Conservation (phyloP, 73 alveolate species). For the Tetrahymena thermophila region DNA sequence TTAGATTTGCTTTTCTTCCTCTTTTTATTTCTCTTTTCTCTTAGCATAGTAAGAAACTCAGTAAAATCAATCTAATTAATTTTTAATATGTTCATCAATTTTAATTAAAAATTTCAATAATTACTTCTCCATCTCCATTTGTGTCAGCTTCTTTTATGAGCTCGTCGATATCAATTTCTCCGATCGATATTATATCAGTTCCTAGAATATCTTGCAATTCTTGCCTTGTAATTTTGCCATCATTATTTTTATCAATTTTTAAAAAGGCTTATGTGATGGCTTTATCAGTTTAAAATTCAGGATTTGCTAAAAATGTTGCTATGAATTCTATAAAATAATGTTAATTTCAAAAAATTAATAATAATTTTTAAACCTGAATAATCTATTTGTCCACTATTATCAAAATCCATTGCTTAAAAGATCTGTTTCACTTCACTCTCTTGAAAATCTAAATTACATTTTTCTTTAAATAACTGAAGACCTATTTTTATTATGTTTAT, state of each 20-base stretch:
- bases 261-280: slow-evolving; percentile 19
- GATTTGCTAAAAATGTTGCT: not conserved
- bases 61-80: not conserved
- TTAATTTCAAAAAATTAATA: slow-evolving; percentile 16
- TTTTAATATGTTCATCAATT: no score
- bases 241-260: slow-evolving; percentile 31
- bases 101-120: not conserved
- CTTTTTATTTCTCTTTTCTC: not conserved
- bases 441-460: not conserved
- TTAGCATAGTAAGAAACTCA: not conserved
- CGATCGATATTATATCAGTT: not conserved
- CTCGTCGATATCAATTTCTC: not conserved
- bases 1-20: not conserved
- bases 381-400: slow-evolving; percentile 26
- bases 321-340: slow-evolving; percentile 14
- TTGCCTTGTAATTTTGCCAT: slow-evolving; percentile 11
- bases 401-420: slow-evolving; percentile 8
- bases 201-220: slow-evolving; percentile 16
- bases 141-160: not conserved
- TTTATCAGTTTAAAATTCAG: slow-evolving; percentile 25
- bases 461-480: slow-evolving; percentile 5
- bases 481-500: not conserved
- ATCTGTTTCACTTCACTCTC: not conserved
- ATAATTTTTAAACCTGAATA: slow-evolving; percentile 14
- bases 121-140: not conserved